Evolutionary conservation across 768 basidiomycete species (phyloP).

Genomic region (Pulveroboletus sp.): DNA sequence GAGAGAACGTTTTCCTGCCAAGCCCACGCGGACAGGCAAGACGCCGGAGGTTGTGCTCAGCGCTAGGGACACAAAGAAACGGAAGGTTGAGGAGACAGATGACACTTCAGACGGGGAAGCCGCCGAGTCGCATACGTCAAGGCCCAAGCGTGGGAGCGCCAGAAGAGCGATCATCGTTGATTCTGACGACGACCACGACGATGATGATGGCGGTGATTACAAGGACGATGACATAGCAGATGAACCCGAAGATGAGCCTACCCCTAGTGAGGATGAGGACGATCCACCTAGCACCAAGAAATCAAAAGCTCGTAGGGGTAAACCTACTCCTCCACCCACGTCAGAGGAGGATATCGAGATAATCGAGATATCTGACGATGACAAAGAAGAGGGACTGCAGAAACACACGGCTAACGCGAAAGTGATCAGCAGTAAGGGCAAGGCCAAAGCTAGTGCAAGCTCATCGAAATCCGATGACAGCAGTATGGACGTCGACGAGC

Average conservation of each 20-base stretch:
- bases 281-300: constrained; percentile 20
- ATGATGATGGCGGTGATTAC: constrained; percentile 24
- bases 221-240: constrained; percentile 33
- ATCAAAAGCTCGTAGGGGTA: constrained; percentile 18
- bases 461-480: constrained; percentile 37
- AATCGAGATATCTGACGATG: constrained; percentile 22
- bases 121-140: constrained; percentile 34
- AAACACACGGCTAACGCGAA: constrained; percentile 27
- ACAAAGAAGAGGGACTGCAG: constrained; percentile 29
- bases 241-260: constrained; percentile 34
- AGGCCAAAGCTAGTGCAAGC: constrained; percentile 21
- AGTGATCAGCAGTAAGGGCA: constrained; percentile 17
- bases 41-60: constrained; percentile 58
- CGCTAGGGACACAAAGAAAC: constrained; percentile 15
- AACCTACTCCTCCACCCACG: constrained; percentile 26
- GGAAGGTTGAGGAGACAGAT: constrained; percentile 15
- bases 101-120: constrained; percentile 30
- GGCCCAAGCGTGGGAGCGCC: constrained; percentile 33
- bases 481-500: constrained; percentile 58
- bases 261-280: constrained; percentile 22
- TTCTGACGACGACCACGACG: constrained; percentile 48
- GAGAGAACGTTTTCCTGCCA: constrained; percentile 24
- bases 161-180: constrained; percentile 41
- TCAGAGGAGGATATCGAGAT: constrained; percentile 30
- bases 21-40: constrained; percentile 35